phyloP scores from a whole-genome alignment of 129 eudicot species.

The Heracleum sosnowskyi region DNA sequence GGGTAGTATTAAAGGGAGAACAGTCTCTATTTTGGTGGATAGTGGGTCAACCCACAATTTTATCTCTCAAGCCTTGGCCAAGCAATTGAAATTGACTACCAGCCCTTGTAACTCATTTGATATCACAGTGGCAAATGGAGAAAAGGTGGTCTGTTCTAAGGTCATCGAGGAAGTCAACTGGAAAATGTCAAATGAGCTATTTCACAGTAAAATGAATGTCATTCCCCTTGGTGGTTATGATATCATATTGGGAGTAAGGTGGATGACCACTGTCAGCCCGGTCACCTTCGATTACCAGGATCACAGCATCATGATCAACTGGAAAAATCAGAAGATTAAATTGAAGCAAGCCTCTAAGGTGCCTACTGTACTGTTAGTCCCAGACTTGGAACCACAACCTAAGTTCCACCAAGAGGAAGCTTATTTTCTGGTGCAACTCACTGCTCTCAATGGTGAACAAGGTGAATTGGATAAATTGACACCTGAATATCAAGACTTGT shows the following conservation, averaged over 20 bases:
- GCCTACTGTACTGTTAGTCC: too few species aligned
- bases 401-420: neutral
- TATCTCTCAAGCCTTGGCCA: neutral
- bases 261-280: neutral
- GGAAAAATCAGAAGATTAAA: rapidly evolving
- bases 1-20: neutral
- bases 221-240: neutral
- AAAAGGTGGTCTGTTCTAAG: rapidly evolving
- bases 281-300: neutral
- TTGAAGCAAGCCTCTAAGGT: neutral
- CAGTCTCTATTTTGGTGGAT: neutral
- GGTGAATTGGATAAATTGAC: too few species aligned
- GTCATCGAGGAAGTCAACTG: rapidly evolving
- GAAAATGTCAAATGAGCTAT: rapidly evolving
- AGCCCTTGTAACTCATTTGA: neutral
- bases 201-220: rapidly evolving
- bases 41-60: neutral
- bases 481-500: too few species aligned
- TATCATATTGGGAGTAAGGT: neutral
- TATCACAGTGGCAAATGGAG: neutral
- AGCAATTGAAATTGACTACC: rapidly evolving
- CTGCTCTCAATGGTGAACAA: too few species aligned
- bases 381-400: too few species aligned
- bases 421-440: neutral
- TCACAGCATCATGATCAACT: neutral